phyloP scores from a whole-genome alignment of 2,329 filamentous ascomycete genomes.

The Claviceps fusiformis region DNA sequence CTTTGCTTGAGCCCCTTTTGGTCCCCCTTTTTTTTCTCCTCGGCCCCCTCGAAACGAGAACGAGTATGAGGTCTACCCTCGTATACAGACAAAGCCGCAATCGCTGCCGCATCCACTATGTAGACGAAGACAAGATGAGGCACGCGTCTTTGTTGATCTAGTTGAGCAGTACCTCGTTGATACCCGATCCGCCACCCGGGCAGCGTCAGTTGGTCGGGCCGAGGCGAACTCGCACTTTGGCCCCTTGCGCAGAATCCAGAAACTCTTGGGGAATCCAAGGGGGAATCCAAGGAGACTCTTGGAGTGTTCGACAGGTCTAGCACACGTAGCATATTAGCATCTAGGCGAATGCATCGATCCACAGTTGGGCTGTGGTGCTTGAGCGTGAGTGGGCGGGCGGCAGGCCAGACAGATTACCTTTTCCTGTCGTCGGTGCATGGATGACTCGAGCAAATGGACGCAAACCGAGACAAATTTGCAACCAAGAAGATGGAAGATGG shows the following conservation, averaged over 20 bases:
- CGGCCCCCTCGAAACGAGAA: no score
- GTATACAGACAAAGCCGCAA: not conserved
- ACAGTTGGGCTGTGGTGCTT: conserved; percentile 6
- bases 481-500: not conserved
- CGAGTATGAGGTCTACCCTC: no score
- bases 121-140: not conserved
- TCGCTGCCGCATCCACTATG: not conserved
- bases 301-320: no score
- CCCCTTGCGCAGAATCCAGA: not conserved
- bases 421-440: not conserved
- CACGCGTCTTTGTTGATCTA: not conserved
- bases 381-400: not conserved
- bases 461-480: not conserved
- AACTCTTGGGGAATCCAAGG: not conserved
- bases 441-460: not conserved
- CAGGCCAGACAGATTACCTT: not conserved
- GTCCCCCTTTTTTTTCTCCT: not conserved
- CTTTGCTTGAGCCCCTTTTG: not conserved
- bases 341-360: conserved; percentile 4
- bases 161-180: not conserved
- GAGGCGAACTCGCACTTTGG: not conserved
- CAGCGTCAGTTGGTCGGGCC: not conserved
- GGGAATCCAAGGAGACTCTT: not conserved
- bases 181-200: conserved; percentile 6
- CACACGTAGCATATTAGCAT: not conserved